Evolutionary conservation across 768 basidiomycete species (phyloP).

Genomic region (Rhizopogon sp.): DNA sequence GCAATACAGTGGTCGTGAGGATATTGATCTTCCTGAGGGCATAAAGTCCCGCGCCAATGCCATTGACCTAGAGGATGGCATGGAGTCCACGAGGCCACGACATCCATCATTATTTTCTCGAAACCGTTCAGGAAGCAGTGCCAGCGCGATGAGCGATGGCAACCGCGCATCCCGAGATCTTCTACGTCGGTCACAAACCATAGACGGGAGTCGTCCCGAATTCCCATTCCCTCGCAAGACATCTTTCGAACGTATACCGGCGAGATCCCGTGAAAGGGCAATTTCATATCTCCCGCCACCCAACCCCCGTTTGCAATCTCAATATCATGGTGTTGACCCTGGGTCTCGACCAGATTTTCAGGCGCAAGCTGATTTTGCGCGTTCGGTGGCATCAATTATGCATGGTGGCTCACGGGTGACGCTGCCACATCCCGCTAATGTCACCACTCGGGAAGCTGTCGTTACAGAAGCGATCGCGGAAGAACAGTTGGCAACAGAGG

Average conservation of each 20-base stretch:
- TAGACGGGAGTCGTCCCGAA: not conserved
- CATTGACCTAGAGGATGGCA: constrained; percentile 39
- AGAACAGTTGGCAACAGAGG: constrained; percentile 52
- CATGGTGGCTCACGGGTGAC: constrained; percentile 7
- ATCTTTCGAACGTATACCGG: not conserved
- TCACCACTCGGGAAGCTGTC: constrained; percentile 59
- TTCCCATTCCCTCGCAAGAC: not conserved
- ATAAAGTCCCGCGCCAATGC: constrained; percentile 48
- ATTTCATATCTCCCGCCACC: constrained; percentile 5
- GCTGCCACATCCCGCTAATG: constrained; percentile 27
- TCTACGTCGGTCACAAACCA: constrained; percentile 3
- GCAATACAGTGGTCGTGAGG: constrained; percentile 43
- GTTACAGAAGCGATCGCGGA: constrained; percentile 66
- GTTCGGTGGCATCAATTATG: constrained; percentile 14
- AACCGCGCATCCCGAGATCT: not conserved
- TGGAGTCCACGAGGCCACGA: constrained; percentile 38
- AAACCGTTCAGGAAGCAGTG: constrained; percentile 30
- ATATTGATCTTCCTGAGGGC: constrained; percentile 53
- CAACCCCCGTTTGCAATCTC: not conserved
- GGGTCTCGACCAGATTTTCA: constrained; percentile 39
- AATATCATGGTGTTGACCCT: constrained; percentile 26
- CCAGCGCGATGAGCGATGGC: not conserved
- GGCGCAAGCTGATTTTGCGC: constrained; percentile 36
- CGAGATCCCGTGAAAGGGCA: constrained; percentile 2
- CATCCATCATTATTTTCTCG: constrained; percentile 34